Evolutionary conservation across 352 stramenopile species (phyloP), one percentile per base, ranked within the genome.

Genomic region (Phytophthora fragariaefolia): DNA sequence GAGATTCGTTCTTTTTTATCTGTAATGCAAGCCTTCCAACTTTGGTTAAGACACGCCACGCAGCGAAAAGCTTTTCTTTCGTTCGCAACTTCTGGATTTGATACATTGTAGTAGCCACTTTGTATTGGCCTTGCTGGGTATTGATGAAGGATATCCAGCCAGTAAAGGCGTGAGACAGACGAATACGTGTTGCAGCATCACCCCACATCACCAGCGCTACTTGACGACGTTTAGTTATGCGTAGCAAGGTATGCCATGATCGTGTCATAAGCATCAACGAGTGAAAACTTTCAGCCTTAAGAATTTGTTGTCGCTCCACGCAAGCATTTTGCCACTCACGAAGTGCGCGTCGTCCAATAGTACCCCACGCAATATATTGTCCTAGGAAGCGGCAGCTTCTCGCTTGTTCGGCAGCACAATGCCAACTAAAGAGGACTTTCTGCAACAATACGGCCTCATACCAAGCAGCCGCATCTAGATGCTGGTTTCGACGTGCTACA

Each of bases 151-250:
- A 9, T 30, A 55, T 76, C 69, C 69, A 76, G 4, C 30, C 34
- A 1, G 30, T 26, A 17, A 76, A 54, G 2, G 51, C 45, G 22
- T 46, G 15, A 10, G 6, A n/a, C 26, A 69, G 60, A 47, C 69
- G 53, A 27, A 68, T 43, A 15, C 34, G 48, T 6, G 15, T 34
- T 64, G 54, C 64, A 5, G 52, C 56, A 26, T 73, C 48, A 8
- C 22, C 56, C 63, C 63, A 76, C 69, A 76, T 73, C 13, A 18
- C 58, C 49, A 73, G 5, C 9, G 69, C 69, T 15, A 76, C 45
- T 66, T 76, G 69, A 63, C 63, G 69, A 15, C 69, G 69, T 3
- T 61, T 73, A 15, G 58, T 76, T 42, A 73, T 38, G 24, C 63
- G 63, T 13, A 73, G 7, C 42, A 76, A 27, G 6, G 46, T 46